phyloP scores from a whole-genome alignment of 78 protist species.

The Acrasis kona region DNA sequence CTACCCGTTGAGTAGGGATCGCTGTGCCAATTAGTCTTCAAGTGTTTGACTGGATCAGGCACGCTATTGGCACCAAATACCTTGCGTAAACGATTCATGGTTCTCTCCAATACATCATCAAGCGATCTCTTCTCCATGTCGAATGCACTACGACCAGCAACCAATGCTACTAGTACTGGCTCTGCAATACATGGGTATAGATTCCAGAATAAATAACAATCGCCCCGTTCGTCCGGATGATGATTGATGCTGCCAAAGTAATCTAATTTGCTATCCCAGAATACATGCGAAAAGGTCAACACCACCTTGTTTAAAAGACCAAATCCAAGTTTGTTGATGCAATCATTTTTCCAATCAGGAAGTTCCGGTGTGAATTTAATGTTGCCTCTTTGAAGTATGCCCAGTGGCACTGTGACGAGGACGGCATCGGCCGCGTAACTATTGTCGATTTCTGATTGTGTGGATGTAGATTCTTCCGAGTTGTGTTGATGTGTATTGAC shows the following conservation, averaged over 20 bases:
- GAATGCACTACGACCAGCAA: not conserved
- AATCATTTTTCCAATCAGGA: not conserved
- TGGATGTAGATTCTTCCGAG: too few species aligned
- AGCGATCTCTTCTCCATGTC: not conserved
- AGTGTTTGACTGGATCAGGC: not conserved
- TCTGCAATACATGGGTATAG: not conserved
- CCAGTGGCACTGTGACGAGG: slow-evolving; percentile 11
- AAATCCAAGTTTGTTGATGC: slow-evolving; percentile 24
- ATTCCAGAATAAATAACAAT: not conserved
- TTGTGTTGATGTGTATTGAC: too few species aligned
- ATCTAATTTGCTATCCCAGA: not conserved
- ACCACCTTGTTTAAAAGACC: slow-evolving; percentile 26
- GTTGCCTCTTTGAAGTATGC: slow-evolving; percentile 9
- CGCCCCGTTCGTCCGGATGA: not conserved
- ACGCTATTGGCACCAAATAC: not conserved
- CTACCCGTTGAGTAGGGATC: not conserved
- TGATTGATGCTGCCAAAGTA: not conserved
- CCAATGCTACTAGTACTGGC: not conserved
- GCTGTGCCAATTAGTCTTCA: not conserved
- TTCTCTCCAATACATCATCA: not conserved
- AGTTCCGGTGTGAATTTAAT: slow-evolving; percentile 13
- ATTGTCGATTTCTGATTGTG: too few species aligned
- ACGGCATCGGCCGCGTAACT: not conserved
- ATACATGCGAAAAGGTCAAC: not conserved
- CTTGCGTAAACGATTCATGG: not conserved